Evolutionary conservation across 352 stramenopile genomes (phyloP), one percentile per base, ranked within the genome.

Genomic region (Globisporangium spinosum): DNA sequence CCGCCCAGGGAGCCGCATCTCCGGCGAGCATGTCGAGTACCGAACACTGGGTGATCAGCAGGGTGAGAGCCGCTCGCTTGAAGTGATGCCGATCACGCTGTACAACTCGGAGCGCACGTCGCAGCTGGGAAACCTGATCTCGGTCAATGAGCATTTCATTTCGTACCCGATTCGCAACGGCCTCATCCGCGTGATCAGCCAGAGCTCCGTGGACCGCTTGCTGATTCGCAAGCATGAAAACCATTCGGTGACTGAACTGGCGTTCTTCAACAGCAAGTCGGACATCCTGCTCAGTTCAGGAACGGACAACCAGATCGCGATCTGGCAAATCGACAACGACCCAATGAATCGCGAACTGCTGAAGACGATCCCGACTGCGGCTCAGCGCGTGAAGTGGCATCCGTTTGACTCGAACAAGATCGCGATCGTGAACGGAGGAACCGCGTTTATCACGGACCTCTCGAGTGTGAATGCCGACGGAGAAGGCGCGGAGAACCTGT

Each of bases 81-180:
- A 95, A 74, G 87, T 93, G 25, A 92, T 85, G 73, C 85, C 85
- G 0, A 91, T 95, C 67, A 93, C 85, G 71, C 73, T 93, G 58
- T 95, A 95, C 67, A 83, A 75, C 38, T 95, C 87, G 61, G 80
- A 91, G 74, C 83, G 87, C 40, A 80, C 75, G 60, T 91, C 85
- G 58, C 80, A 88, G 65, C 69, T 88, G 49, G 87, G 87, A 12
- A 91, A 76, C 65, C 76, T 95, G 43, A 86, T 95, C 32, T 89
- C 82, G 10, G 83, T 95, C 40, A 95, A 91, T 66, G 78, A 92
- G 51, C 74, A 93, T 43, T 95, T 91, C 73, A 93, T 95, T 62
- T 91, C 85, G 70, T 95, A 95, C 73, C 87, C 87, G 55, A 95
- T 93, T 56, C 79, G 85, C 29, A 93, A 93, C 62, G 87, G 87